Conservation (phyloP, 1,139 yeast species). For the Geotrichum cucujoidarum region DNA sequence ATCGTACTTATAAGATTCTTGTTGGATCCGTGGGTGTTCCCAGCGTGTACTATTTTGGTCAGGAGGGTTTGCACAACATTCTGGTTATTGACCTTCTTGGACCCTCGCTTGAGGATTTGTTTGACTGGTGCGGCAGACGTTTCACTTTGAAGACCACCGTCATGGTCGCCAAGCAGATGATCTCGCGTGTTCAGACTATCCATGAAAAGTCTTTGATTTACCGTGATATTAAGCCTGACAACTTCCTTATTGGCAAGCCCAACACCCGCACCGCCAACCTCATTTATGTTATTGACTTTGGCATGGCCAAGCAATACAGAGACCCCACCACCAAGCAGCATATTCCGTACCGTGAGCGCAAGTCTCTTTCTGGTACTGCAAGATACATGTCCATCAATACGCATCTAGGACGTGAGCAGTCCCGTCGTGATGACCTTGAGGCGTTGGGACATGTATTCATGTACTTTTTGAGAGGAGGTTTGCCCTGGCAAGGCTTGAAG, state of each 20-base stretch:
- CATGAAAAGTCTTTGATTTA: slow-evolving; percentile 88
- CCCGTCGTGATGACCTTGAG: slow-evolving; percentile 92
- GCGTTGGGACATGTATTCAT: slow-evolving; percentile 93
- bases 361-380: slow-evolving; percentile 92
- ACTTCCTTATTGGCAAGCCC: slow-evolving; percentile 74
- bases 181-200: slow-evolving; percentile 75
- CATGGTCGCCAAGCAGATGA: slow-evolving; percentile 89
- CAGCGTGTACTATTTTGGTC: slow-evolving; percentile 93
- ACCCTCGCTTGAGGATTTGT: slow-evolving; percentile 90
- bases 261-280: slow-evolving; percentile 48
- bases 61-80: slow-evolving; percentile 93
- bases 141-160: slow-evolving; percentile 85
- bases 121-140: slow-evolving; percentile 96
- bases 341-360: slow-evolving; percentile 93
- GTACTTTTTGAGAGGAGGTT: slow-evolving; percentile 85
- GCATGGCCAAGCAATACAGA: slow-evolving; percentile 96
- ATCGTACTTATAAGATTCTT: slow-evolving; percentile 82
- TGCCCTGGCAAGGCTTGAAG: slow-evolving; percentile 98
- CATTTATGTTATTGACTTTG: slow-evolving; percentile 63
- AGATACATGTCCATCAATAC: slow-evolving; percentile 97
- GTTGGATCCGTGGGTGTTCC: slow-evolving; percentile 86
- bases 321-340: slow-evolving; percentile 94
- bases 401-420: slow-evolving; percentile 94
- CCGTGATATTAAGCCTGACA: slow-evolving; percentile 94
- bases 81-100: slow-evolving; percentile 90